Base-by-base conservation (phyloP, 1,139 yeast genomes). In the Spencermartinsiella ligniputridi region DNA sequence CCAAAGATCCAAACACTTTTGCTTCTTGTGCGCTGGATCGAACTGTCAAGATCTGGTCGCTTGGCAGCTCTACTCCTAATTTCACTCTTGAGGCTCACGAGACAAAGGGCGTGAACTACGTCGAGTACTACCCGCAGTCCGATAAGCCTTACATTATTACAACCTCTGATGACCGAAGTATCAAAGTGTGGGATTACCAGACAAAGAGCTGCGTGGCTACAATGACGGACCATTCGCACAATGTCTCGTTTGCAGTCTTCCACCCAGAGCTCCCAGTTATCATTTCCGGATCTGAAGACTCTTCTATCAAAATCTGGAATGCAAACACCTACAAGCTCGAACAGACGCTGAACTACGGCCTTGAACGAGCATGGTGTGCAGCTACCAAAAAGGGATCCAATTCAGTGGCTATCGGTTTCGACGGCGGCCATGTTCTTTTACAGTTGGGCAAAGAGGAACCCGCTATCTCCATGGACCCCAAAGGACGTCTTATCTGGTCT, bases 321-420 rank as follows among this genome's bases (percentile, higher is more conserved):
- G 83, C 94, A 19, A 78, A 78, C 57, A 78, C 95, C 2, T 95
- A 96, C 32, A 83, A 83, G 59, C 76, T 90, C 56, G 97, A 92
- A 68, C 90, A 89, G 67, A 83, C 96, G 3, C 72, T 92, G 54
- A 89, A 88, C 66, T 83, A 87, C 62, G 89, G 96, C 44, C 75
- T 92, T 62, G 97, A 92, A 67, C 81, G 99, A 61, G 95, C 94
- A 41, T 92, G 99, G 99, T 90, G 97, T 74, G 80, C 86, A 47
- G 79, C 92, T 33, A 71, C 86, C 46, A 81, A 83, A 57, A 83
- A 83, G 52, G 81, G 83, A 50, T 77, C 92, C 25, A 89, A 88
- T 61, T 73, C 86, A 50, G 75, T 92, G 52, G 95, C 96, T 5
- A 78, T 90, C 48, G 99, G 99, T 52, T 90, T 88, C 60, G 99